Evolutionary conservation across 2,329 filamentous ascomycete species (phyloP), one percentile per base, ranked within the genome.

Genomic region (Monilinia laxa): DNA sequence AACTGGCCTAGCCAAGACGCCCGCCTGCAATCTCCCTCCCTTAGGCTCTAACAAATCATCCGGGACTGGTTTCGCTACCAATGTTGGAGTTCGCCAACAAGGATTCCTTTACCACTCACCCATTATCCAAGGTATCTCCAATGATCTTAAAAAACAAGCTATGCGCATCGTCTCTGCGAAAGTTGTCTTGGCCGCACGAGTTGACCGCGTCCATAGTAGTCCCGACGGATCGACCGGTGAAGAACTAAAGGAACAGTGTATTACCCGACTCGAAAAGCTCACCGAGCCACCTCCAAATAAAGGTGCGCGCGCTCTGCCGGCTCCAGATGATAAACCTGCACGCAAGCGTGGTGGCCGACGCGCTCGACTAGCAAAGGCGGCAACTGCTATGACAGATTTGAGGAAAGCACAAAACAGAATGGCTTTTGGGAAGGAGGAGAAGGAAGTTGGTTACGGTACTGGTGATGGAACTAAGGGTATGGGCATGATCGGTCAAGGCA

Each of bases 361-460:
- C 71, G 95, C 93, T 16, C 84, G 95, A 67, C 97, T 97, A 78
- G 94, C 94, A 68, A 99, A 99, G 84, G 95, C 97, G 78, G 93
- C 94, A 4, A 92, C 92, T 9, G 94, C 95, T 68, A 96, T 97
- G 92, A 99, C 95, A 0, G 95, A 99, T 65, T 82, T 99, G 40
- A 89, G 93, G 71, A 97, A 98, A 78, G 93, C 93, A 5, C 95
- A 98, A 79, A 99, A 99, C 80, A 87, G 95, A 64, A 90, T 99
- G 86, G 92, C 89, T 0, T 99, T 99, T 75, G 93, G 93, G 67
- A 95, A 96, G 77, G 94, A 98, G 78, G 95, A 99, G 79, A 89
- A 87, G 73, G 95, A 99, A 78, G 89, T 95, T 1, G 94, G 93
- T 42, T 98, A 96, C 77, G 94, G 93, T 47, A 87, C 87, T 0